Evolutionary conservation across 306 rosid genomes (phyloP).

Genomic region (Acacia acuminata): DNA sequence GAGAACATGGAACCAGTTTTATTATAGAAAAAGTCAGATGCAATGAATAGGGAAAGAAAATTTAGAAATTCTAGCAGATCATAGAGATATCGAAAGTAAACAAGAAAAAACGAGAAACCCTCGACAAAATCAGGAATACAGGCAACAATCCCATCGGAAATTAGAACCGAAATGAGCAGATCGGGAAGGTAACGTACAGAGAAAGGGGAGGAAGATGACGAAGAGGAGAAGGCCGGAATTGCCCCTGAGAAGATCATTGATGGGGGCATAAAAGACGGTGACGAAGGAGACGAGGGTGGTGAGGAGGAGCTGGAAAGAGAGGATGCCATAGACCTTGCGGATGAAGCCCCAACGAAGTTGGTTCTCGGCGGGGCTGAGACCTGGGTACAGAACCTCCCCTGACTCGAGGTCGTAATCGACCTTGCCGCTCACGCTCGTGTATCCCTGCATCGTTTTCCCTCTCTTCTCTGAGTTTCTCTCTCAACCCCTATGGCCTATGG

Average conservation of each 20-base stretch:
- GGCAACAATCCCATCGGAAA: neutral
- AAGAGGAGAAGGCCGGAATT: constrained; percentile 70
- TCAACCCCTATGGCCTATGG: neutral
- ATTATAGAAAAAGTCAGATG: too few relatives aligned
- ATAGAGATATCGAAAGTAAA: neutral
- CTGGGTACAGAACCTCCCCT: constrained; percentile 81
- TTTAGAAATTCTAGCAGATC: neutral
- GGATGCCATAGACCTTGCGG: constrained; percentile 92
- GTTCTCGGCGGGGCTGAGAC: constrained; percentile 74
- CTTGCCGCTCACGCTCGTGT: constrained; percentile 47
- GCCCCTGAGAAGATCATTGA: constrained; percentile 79
- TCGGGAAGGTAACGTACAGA: constrained; percentile 52
- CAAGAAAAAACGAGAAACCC: neutral
- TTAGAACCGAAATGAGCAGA: neutral
- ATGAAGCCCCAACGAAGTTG: constrained; percentile 98
- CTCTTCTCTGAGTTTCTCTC: neutral
- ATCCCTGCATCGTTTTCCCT: constrained; percentile 31
- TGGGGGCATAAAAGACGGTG: constrained; percentile 71
- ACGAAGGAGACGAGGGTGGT: constrained; percentile 76
- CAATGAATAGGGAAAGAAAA: neutral
- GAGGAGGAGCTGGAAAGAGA: constrained; percentile 77
- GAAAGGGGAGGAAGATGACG: constrained; percentile 75
- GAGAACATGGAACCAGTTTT: neutral
- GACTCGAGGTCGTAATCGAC: constrained; percentile 73
- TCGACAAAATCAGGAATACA: neutral